Evolutionary conservation across 1,139 yeast genomes (phyloP), one percentile per base, ranked within the genome.

Genomic region (Blastobotrys proliferans): DNA sequence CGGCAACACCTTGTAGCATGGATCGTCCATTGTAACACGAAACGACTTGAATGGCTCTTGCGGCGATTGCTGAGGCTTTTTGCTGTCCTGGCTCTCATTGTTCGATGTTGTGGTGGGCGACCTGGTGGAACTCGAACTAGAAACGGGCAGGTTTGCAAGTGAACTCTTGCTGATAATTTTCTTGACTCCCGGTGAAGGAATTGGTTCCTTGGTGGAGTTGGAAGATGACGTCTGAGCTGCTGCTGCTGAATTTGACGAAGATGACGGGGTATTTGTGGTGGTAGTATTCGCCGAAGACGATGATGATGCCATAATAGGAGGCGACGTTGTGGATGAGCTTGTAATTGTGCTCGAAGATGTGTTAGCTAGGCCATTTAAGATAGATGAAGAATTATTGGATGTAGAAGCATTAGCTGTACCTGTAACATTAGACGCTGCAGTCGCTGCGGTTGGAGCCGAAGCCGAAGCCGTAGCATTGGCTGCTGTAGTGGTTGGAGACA

Each of bases 11-110:
- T 85, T 86, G 56, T 84, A 80, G 62, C 97, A 88, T 1, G 97
- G 88, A 58, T 90, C 97, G 48, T 90, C 96, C 19, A 88, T 81
- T 2, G 94, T 83, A 0, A 95, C 95, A 41, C 94, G 70, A 50
- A 90, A 68, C 54, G 87, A 94, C 56, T 87, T 86, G 54, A 88
- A 72, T 0, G 96, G 94, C 56, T 90, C 95, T 11, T 4, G 11
- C 16, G 26, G 36, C 9, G 10, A 21, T 3, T 3, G 3, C 5
- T 9, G 4, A 10, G 27, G 13, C 16, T 11, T 8, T 4, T 21
- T 32, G 16, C 16, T 32, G 21, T 30, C 17, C 4, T 30, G 13
- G 11, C 8, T 22, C 8, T 11, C 11, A 32, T 32, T 6, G 16
- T 33, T n/a, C n/a, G 36, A n/a, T 21, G 36, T 18, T 20, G 40